Evolutionary conservation across 2,329 filamentous ascomycete genomes (phyloP).

Genomic region (Calonectria crousiana): DNA sequence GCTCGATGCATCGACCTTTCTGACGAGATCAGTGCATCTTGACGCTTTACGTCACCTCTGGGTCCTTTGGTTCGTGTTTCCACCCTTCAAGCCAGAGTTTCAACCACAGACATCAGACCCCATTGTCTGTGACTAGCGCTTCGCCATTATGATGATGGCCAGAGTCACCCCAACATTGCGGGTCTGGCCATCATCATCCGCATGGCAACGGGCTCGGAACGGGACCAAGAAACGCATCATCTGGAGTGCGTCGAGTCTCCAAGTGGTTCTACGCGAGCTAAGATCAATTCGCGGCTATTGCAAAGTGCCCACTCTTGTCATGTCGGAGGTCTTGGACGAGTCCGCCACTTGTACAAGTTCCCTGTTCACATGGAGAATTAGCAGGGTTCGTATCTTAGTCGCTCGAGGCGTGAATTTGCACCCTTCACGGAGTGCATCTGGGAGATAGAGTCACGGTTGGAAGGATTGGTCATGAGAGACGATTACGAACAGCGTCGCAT

Average conservation of each 20-base stretch:
- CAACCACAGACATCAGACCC: background rate
- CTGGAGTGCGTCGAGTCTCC: background rate
- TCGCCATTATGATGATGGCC: background rate
- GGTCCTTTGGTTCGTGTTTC: background rate
- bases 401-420: background rate
- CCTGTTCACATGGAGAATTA: background rate
- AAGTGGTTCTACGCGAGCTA: background rate
- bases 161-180: background rate
- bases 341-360: background rate
- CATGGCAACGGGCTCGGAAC: background rate
- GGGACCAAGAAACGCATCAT: background rate
- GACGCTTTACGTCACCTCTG: background rate
- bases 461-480: background rate
- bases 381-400: background rate
- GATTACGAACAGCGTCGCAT: background rate
- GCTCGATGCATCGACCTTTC: background rate
- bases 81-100: background rate
- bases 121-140: background rate
- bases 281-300: background rate
- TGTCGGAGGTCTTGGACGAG: background rate
- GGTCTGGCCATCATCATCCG: background rate
- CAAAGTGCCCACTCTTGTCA: background rate
- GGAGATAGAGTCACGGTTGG: background rate
- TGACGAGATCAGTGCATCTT: background rate
- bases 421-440: background rate